Evolutionary conservation across 208 protist species (phyloP).

Genomic region (Plasmodiophora brassicae): DNA sequence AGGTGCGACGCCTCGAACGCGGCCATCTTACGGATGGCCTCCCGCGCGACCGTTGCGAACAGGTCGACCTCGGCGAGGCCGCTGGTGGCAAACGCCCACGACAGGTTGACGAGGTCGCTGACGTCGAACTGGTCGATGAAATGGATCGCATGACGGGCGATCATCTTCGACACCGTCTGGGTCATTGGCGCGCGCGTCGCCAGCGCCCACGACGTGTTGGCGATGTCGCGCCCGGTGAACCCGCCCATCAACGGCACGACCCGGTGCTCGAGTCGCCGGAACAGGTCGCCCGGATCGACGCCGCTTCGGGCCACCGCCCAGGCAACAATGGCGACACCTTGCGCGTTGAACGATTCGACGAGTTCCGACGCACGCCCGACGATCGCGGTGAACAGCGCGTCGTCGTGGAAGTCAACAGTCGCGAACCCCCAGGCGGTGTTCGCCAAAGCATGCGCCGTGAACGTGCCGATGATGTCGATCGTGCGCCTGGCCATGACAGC

Average conservation of each 20-base stretch:
- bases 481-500: no score
- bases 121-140: neutral
- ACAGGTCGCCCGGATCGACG: neutral
- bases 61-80: neutral
- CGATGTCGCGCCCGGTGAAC: neutral
- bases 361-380: neutral
- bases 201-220: slow-evolving; percentile 30
- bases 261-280: neutral
- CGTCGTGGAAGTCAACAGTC: no score
- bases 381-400: slow-evolving; percentile 4
- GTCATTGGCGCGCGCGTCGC: no score
- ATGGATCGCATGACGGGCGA: no score
- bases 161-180: no score
- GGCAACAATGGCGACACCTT: neutral
- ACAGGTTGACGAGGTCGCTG: neutral
- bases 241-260: neutral
- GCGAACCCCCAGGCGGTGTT: slow-evolving; percentile 33
- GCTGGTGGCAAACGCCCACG: neutral
- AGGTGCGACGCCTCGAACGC: no score
- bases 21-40: no score
- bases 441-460: slow-evolving; percentile 13
- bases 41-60: neutral
- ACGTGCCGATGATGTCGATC: neutral
- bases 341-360: neutral
- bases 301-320: neutral